A percentile compares a stretch with the other conserved stretches of the same genome.
Evolutionary conservation across 495 filamentous ascomycete genomes (phyloP).

Genomic region (Parathielavia hyrcaniae): DNA sequence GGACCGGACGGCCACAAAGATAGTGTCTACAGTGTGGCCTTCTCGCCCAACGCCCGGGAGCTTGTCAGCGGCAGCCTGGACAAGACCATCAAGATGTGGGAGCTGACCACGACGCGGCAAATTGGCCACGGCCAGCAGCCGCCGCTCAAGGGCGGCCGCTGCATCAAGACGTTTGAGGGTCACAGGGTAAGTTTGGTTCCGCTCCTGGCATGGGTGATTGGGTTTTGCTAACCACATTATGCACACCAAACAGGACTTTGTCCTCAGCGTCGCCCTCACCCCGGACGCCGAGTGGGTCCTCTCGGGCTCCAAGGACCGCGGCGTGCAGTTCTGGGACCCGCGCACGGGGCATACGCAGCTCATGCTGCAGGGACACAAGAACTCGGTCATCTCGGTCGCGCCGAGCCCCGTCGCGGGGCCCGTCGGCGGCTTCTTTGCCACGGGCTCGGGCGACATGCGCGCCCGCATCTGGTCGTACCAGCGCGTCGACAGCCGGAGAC

Average conservation of each 20-base stretch:
- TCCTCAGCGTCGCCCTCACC: conserved; percentile 80
- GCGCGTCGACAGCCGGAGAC: conserved; percentile 18
- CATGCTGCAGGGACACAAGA: conserved; percentile 91
- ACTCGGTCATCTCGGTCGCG: conserved; percentile 85
- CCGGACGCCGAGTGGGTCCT: conserved; percentile 86
- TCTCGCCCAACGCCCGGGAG: conserved; percentile 80
- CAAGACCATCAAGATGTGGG: conserved; percentile 96
- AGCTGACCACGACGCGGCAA: conserved; percentile 64
- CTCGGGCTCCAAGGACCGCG: conserved; percentile 84
- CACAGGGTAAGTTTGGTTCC: conserved; percentile 64
- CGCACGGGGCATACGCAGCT: conserved; percentile 79
- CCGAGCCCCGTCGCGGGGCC: conserved; percentile 80
- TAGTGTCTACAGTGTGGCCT: conserved; percentile 87
- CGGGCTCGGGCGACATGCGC: conserved; percentile 83
- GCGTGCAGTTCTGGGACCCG: conserved; percentile 91
- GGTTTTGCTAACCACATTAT: not conserved
- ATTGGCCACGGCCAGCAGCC: conserved; percentile 41
- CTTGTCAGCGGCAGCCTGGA: conserved; percentile 85
- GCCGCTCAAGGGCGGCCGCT: conserved; percentile 68
- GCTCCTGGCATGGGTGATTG: not conserved
- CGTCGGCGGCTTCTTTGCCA: conserved; percentile 71
- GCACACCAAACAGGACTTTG: conserved; percentile 64
- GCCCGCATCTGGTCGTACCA: conserved; percentile 83
- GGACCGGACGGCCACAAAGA: conserved; percentile 84
- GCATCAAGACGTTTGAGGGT: conserved; percentile 83